These are phyloP conservation scores for Thymus mandschuricus DNA, from an alignment of 257 asterid species.

Conservation along the genomic window DNA sequence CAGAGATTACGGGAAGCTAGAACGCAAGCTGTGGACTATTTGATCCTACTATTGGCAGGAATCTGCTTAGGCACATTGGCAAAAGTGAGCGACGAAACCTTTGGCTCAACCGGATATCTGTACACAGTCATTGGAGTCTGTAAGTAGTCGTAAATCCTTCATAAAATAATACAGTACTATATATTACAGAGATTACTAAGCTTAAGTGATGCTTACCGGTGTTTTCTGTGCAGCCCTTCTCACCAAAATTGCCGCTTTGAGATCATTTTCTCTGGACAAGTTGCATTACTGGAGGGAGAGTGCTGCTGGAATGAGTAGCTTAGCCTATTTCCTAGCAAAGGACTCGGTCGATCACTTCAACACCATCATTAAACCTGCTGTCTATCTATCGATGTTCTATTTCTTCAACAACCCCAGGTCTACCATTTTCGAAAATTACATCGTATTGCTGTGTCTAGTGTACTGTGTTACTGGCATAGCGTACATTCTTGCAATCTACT, in stretches of 20 bases:
- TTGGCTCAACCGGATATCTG: slow-evolving; percentile 82
- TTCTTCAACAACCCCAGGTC: slow-evolving; percentile 99
- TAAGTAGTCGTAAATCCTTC: slow-evolving; percentile 60
- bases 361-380: slow-evolving; percentile 85
- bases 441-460: slow-evolving; percentile 77
- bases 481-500: slow-evolving; percentile 84
- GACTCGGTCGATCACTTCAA: slow-evolving; percentile 89
- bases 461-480: slow-evolving; percentile 99
- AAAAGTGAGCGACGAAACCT: slow-evolving; percentile 92
- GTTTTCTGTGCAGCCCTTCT: slow-evolving; percentile 64
- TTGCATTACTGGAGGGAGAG: slow-evolving; percentile 98
- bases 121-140: slow-evolving; percentile 98
- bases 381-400: slow-evolving; percentile 93
- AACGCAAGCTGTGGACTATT: slow-evolving; percentile 76
- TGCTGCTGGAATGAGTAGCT: slow-evolving; percentile 94
- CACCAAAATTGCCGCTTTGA: slow-evolving; percentile 85
- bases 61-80: slow-evolving; percentile 90
- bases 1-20: slow-evolving; percentile 90
- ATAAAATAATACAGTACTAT: not conserved
- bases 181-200: not conserved
- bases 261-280: slow-evolving; percentile 88
- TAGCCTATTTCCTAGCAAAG: slow-evolving; percentile 91
- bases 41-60: slow-evolving; percentile 87
- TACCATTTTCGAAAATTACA: slow-evolving; percentile 66
- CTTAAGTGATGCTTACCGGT: not conserved